Evolutionary conservation across 2,329 filamentous ascomycete species (phyloP), one percentile per base, ranked within the genome.

Genomic region (Exophiala calicioides): DNA sequence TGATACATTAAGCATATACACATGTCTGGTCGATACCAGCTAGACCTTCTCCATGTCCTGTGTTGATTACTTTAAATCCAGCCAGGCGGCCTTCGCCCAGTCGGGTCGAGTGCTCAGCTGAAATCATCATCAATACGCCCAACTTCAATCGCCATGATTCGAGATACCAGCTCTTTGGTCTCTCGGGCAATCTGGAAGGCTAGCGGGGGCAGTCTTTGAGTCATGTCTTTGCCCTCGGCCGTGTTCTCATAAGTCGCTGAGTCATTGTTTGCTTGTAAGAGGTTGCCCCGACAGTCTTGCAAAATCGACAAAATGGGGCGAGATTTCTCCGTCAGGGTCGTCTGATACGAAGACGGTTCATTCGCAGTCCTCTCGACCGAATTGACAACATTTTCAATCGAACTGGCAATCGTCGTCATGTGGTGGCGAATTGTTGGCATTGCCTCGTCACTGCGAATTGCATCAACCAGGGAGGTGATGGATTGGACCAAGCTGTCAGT

Each of bases 121-220:
- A 60, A 60, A 40, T 69, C 67, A 27, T 70, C 60, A n/a, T 52
- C 62, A 20, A 68, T 57, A 20, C 43, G 55, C 21, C 51, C 35
- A 12, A 44, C 40, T 21, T 68, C 61, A 43, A 67, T 57, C 3
- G 62, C 60, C 41, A 78, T 74, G 23, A 77, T 65, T 24, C 71
- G 65, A 18, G 74, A 66, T 8, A 81, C 78, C 50, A 88, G 70
- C 63, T 87, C 88, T 72, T 91, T 93, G 40, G 85, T 86, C 67
- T 90, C 86, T 50, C 86, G 78, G 5, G 86, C 88, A 62, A 91
- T 85, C 67, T 89, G 86, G 67, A 94, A 94, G n/a, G 88, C 88
- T 57, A 93, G 82, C 2, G 88, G 88, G 8, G 88, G 88, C 39
- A 95, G 70, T 20, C 80, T 83, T 64, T 85, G 82, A 44, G 79